Evolutionary conservation across 2,329 filamentous ascomycete genomes (phyloP), one percentile per base, ranked within the genome.

Genomic region (Stachybotrys echinatus): DNA sequence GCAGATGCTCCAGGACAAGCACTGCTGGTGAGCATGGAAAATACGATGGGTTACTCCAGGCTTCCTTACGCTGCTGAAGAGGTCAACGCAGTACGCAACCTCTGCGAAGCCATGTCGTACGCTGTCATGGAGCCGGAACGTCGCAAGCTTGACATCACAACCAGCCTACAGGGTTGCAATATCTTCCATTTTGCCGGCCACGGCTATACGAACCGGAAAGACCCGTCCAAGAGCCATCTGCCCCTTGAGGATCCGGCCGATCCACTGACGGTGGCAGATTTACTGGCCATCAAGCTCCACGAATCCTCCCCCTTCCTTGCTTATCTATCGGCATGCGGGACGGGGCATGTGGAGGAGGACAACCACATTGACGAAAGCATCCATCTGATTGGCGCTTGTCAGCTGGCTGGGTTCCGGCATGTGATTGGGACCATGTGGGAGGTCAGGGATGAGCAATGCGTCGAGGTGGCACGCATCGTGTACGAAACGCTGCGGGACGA

Each of bases 181-280:
- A 64, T 74, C 5, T 70, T 73, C 50, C 71, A 74, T 51, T 75
- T 75, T 47, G 70, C 72, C 2, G 66, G 72, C 6, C 71, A 72
- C 48, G 70, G 66, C 2, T 12, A 34, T 5, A 39, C 46, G 1
- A n/a, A 50, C 6, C n/a, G n/a, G 0, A 6, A 31, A 2, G 49
- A 59, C 34, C 55, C 55, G 0, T 51, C 48, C 3, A 34, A 50
- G 43, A 58, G 55, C 39, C n/a, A 14, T 7, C 34, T 59, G 8
- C n/a, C 53, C n/a, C 38, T 57, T 3, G 17, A 52, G 2, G 50
- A 55, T 23, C 23, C 22, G 23, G 7, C 22, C 2, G n/a, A 34
- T 1, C 54, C 49, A 1, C 40, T 61, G 0, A 54, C 52, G 2
- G 54, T 60, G 3, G 45, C 40, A 1, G 49, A 50, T 42, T 47